A percentile compares a stretch with the other conserved stretches of the same genome.
These are phyloP conservation scores for Meira miltonrushii DNA, from an alignment of 1,284 basidiomycete species.

Conservation along the genomic window DNA sequence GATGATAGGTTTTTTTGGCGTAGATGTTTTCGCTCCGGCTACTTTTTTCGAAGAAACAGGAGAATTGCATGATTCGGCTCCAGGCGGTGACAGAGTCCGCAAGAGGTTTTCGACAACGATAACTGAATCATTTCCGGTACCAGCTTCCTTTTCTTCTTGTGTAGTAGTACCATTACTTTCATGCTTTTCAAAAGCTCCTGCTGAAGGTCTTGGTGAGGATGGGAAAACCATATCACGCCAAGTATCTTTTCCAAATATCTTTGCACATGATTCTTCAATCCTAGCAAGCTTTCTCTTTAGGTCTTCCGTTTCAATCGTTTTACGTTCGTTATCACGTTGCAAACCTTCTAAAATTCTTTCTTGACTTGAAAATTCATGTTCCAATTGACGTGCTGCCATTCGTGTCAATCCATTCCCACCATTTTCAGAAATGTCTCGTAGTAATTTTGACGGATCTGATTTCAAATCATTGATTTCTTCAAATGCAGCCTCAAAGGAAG, in stretches of 20 bases:
- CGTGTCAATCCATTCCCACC: conserved; percentile 20
- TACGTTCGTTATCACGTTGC: conserved; percentile 41
- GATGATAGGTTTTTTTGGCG: too few species aligned
- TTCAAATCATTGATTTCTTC: too few species aligned
- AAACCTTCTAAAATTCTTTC: conserved; percentile 43
- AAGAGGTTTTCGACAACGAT: too few species aligned
- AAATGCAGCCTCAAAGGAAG: too few species aligned
- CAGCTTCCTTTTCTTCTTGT: neutral
- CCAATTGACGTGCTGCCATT: conserved; percentile 32
- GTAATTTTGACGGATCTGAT: too few species aligned
- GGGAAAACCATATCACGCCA: conserved; percentile 34
- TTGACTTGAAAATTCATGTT: conserved; percentile 38
- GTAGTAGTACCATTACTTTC: neutral
- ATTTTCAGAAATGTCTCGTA: too few species aligned
- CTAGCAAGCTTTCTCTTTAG: conserved; percentile 28
- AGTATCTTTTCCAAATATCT: conserved; percentile 27
- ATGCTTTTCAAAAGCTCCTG: neutral
- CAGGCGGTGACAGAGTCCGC: neutral
- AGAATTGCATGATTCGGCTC: neutral
- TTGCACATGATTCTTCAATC: conserved; percentile 33
- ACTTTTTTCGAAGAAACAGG: neutral
- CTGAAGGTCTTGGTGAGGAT: neutral
- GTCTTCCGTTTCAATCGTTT: conserved; percentile 38
- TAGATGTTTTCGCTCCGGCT: neutral
- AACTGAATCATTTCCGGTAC: too few species aligned